Conservation (phyloP, 2,329 filamentous ascomycete species). For the Neonectria hederae region DNA sequence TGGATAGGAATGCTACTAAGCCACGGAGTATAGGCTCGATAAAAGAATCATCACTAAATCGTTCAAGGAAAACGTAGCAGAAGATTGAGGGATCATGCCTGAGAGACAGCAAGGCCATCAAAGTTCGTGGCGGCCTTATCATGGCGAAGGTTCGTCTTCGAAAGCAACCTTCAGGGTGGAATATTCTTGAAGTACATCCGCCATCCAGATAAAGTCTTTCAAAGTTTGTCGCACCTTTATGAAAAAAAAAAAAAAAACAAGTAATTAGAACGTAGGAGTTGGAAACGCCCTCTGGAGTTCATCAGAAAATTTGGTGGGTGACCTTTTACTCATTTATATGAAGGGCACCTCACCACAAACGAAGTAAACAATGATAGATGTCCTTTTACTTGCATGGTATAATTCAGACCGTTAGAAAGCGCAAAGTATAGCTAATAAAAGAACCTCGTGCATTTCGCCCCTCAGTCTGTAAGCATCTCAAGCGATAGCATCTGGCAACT, state of each 20-base stretch:
- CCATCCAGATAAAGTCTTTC: not conserved
- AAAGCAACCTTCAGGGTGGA: not conserved
- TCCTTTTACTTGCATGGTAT: not conserved
- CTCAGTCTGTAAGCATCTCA: not conserved
- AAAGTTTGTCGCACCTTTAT: not conserved
- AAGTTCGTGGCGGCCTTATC: not conserved
- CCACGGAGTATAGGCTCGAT: too few relatives aligned
- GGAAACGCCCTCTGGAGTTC: not conserved
- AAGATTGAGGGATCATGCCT: too few relatives aligned
- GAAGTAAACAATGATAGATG: not conserved
- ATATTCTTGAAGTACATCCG: not conserved
- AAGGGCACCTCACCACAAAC: not conserved
- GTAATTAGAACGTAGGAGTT: not conserved
- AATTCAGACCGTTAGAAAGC: not conserved
- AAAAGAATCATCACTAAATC: not conserved
- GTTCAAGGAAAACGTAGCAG: not conserved
- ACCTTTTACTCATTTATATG: not conserved
- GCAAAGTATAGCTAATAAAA: not conserved
- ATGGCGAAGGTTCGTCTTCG: not conserved
- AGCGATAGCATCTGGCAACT: constrained; percentile 48
- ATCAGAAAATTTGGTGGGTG: not conserved
- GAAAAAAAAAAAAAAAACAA: not conserved
- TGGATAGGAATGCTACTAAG: too few relatives aligned
- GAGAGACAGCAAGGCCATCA: not conserved
- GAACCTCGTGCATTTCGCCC: not conserved